phyloP scores from a whole-genome alignment of 2,329 filamentous ascomycete genomes.

The Claviceps quebecensis region DNA sequence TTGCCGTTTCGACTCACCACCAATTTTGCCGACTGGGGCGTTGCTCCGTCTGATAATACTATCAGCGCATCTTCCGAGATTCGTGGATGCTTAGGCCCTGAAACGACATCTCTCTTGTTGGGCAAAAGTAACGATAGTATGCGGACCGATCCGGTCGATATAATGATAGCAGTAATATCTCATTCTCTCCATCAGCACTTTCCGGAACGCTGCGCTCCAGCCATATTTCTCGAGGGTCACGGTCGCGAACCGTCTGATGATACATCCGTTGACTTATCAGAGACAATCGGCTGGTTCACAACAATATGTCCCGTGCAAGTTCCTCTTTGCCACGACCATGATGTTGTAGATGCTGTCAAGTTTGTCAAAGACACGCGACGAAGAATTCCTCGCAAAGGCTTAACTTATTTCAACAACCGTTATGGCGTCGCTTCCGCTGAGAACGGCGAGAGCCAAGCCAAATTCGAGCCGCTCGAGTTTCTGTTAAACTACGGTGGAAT shows the following conservation, averaged over 20 bases:
- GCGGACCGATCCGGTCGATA: conserved; percentile 22
- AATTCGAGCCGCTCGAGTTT: conserved; percentile 22
- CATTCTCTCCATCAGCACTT: conserved; percentile 23
- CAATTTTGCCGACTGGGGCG: conserved; percentile 10
- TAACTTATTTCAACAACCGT: conserved; percentile 23
- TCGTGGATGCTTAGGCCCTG: not conserved
- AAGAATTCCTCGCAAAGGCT: conserved; percentile 20
- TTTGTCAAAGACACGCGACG: conserved; percentile 22
- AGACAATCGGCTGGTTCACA: conserved; percentile 33
- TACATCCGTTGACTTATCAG: conserved; percentile 18
- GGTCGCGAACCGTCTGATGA: conserved; percentile 20
- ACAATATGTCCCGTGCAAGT: conserved; percentile 22
- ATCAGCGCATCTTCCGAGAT: conserved; percentile 1
- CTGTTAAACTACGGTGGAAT: conserved; percentile 33
- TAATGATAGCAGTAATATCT: conserved; percentile 21
- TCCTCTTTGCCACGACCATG: conserved; percentile 1
- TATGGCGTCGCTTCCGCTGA: conserved; percentile 12
- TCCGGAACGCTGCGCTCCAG: conserved; percentile 17
- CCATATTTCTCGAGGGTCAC: conserved; percentile 27
- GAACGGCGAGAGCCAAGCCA: conserved; percentile 1
- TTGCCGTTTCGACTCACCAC: conserved; percentile 7
- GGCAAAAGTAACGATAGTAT: conserved; percentile 16
- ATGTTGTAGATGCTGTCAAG: conserved; percentile 7
- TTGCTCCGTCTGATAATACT: conserved; percentile 3
- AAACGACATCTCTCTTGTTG: conserved; percentile 7